Evolutionary conservation across 768 basidiomycete genomes (phyloP).

Genomic region (Pholiota conissans): DNA sequence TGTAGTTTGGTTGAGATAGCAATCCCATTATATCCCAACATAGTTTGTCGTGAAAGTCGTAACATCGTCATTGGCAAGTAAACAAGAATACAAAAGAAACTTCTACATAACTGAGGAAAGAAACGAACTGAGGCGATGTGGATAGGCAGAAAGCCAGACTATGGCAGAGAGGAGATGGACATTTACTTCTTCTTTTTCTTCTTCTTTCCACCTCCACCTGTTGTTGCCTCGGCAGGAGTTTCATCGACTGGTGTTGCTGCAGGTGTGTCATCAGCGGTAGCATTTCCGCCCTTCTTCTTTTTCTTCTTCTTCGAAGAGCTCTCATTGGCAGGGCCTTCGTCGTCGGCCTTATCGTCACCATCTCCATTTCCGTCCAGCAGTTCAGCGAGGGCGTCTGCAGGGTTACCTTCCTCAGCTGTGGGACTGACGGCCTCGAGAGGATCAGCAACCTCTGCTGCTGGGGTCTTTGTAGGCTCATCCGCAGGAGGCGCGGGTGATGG

Average conservation of each 20-base stretch:
- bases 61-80: no score
- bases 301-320: conserved; percentile 3
- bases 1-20: no score
- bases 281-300: conserved; percentile 8
- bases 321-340: neutral
- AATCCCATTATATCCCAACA: no score
- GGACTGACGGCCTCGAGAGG: neutral
- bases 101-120: no score
- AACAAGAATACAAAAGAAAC: no score
- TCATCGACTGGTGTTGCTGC: conserved; percentile 10
- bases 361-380: neutral
- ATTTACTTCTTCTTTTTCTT: conserved; percentile 18
- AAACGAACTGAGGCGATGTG: no score
- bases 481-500: conserved; percentile 6
- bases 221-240: conserved; percentile 2
- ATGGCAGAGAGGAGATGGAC: no score
- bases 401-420: neutral
- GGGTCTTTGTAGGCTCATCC: neutral
- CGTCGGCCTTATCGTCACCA: neutral
- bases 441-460: neutral
- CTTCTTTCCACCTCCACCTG: conserved; percentile 10
- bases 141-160: neutral
- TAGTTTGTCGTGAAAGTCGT: no score
- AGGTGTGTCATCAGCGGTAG: neutral
- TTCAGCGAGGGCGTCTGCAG: conserved; percentile 1